Evolutionary conservation across 306 rosid species (phyloP).

Genomic region (Lathyrus tuberosus): DNA sequence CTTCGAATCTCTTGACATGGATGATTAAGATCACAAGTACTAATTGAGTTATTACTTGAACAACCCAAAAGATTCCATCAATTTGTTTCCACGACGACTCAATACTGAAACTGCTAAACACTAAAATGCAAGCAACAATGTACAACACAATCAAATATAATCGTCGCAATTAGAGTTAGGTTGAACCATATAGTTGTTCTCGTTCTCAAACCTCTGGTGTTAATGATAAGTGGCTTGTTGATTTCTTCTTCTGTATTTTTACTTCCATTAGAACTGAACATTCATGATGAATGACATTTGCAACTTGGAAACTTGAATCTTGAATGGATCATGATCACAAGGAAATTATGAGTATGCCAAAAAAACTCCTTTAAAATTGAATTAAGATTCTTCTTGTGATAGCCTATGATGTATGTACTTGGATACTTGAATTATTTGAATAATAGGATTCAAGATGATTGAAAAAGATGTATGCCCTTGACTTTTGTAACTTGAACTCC

Average conservation of each 20-base stretch:
- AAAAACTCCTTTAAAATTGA: too few species aligned
- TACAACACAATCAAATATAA: slow-evolving; percentile 52
- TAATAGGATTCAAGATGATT: too few species aligned
- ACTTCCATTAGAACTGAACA: slow-evolving; percentile 45
- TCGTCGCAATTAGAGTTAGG: slow-evolving; percentile 53
- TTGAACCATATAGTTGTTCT: slow-evolving; percentile 64
- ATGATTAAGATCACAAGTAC: slow-evolving; percentile 55
- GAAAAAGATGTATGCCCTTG: too few species aligned
- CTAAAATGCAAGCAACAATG: slow-evolving; percentile 48
- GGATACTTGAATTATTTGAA: too few species aligned
- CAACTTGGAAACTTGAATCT: too few species aligned
- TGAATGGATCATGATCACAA: too few species aligned
- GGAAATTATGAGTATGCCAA: too few species aligned
- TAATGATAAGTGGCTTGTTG: slow-evolving; percentile 56
- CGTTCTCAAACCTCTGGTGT: slow-evolving; percentile 19
- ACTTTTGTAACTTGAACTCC: too few species aligned
- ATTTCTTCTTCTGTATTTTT: slow-evolving; percentile 50
- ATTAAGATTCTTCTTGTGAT: too few species aligned
- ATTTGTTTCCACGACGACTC: slow-evolving; percentile 54
- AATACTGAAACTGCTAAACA: slow-evolving; percentile 39
- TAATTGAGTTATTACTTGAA: slow-evolving; percentile 68
- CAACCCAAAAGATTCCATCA: slow-evolving; percentile 72
- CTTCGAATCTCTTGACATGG: slow-evolving; percentile 67
- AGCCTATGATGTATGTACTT: too few species aligned
- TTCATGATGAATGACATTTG: too few species aligned